Evolutionary conservation across 2,329 filamentous ascomycete genomes (phyloP), one percentile per base, ranked within the genome.

Genomic region (Beauveria brongniartii): DNA sequence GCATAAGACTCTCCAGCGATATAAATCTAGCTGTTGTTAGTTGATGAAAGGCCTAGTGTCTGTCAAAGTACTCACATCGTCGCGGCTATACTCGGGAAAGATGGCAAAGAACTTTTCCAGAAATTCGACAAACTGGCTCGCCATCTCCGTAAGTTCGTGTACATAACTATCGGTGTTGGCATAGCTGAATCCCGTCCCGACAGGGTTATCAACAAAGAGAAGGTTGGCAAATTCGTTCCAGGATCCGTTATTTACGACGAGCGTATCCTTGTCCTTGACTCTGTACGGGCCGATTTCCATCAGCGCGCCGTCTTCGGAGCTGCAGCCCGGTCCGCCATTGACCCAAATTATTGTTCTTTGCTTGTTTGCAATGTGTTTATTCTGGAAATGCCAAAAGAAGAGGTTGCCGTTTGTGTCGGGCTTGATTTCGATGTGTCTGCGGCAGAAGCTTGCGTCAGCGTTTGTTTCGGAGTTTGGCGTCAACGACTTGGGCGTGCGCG

Each of bases 181-280:
- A 71, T 94, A 97, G 75, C 94, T 99, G 78, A 90, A 99, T 3
- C 94, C 94, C 1, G 93, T 97, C 14, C 94, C 95, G 41, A 97
- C 92, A 0, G 94, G 94, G 71, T 97, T 95, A 71, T 99, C 94
- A 63, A 99, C 91, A 71, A 99, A 99, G 62, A 99, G 84, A 56
- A 99, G 75, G 69, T 99, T 99, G 65, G 94, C 91, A 70, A 97
- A 99, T 77, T 99, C 93, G 74, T 96, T 89, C 95, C 95, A 99
- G 1, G 92, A 92, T n/a, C 94, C 94, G 60, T 95, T 88, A 73
- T 97, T 97, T 72, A 91, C 86, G 62, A 79, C 80, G 61, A 99
- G 77, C 4, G 69, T 87, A 80, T 75, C 82, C 75, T 89, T 83
- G 66, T 93, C 83, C 70, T 89, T 88, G 61, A 99, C 77, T 65